These are phyloP conservation scores for Helianthus tuberosus DNA, from an alignment of 129 eudicot genomes.

Conservation along the genomic window DNA sequence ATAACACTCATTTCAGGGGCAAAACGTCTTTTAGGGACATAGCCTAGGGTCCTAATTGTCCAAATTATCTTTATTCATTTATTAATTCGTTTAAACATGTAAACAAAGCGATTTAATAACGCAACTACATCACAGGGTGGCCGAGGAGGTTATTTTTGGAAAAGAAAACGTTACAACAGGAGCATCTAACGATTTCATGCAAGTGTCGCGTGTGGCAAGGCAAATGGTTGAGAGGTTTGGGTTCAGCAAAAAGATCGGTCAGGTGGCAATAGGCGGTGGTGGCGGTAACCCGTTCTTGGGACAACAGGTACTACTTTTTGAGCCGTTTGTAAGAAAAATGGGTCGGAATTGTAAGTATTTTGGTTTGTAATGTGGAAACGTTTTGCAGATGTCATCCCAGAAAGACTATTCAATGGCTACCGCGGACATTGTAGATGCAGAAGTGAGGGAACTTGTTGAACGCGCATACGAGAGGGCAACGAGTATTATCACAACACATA, in stretches of 20 bases:
- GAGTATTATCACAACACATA: constrained; percentile 70
- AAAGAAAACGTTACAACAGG: constrained; percentile 89
- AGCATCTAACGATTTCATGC: constrained; percentile 96
- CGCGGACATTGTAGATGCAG: constrained; percentile 89
- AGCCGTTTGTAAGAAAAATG: not conserved
- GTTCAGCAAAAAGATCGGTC: constrained; percentile 96
- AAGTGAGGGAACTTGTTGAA: constrained; percentile 91
- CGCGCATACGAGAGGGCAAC: constrained; percentile 80
- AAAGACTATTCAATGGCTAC: constrained; percentile 99
- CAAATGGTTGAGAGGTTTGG: constrained; percentile 99
- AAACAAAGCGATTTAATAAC: not conserved
- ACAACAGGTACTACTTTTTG: constrained; percentile 55
- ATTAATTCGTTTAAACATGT: not conserved
- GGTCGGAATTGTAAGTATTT: not conserved
- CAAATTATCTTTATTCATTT: not conserved
- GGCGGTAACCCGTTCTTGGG: constrained; percentile 98
- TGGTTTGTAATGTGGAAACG: not conserved
- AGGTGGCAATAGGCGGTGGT: constrained; percentile 87
- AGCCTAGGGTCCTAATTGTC: not conserved
- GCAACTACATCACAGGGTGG: constrained; percentile 54
- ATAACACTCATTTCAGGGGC: constrained; percentile 8
- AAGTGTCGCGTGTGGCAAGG: constrained; percentile 95
- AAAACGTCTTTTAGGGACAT: constrained; percentile 2
- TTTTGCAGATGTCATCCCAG: constrained; percentile 87
- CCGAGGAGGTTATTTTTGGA: constrained; percentile 93